These are phyloP conservation scores for Quercus agrifolia DNA, from an alignment of 306 rosid species.

Conservation along the genomic window DNA sequence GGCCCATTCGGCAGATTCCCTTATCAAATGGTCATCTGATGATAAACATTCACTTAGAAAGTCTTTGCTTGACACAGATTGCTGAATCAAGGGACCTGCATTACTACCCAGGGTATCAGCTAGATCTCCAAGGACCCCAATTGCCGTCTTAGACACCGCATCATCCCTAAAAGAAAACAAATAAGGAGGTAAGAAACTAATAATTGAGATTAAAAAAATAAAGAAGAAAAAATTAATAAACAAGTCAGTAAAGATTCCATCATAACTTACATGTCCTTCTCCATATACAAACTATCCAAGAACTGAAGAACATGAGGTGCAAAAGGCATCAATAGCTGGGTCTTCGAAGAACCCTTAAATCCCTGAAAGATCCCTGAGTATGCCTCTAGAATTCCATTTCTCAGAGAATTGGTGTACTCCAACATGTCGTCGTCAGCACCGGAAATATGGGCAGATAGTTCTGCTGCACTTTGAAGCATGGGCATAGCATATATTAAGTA, in stretches of 20 bases:
- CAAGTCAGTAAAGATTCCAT: neutral
- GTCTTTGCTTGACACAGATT: constrained; percentile 81
- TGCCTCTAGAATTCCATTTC: constrained; percentile 92
- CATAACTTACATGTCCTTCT: constrained; percentile 77
- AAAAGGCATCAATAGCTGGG: constrained; percentile 82
- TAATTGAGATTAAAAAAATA: neutral
- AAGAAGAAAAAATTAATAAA: neutral
- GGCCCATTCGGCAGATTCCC: constrained; percentile 96
- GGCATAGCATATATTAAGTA: constrained; percentile 92
- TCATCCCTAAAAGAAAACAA: constrained; percentile 66
- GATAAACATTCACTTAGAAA: constrained; percentile 80
- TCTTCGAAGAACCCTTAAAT: constrained; percentile 81
- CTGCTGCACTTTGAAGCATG: constrained; percentile 98
- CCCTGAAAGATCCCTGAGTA: constrained; percentile 96
- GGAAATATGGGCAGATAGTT: constrained; percentile 67
- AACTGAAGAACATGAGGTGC: constrained; percentile 85
- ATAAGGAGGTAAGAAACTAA: neutral
- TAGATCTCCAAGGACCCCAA: constrained; percentile 89
- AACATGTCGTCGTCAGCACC: constrained; percentile 84
- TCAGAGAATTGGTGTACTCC: constrained; percentile 87
- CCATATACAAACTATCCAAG: constrained; percentile 81
- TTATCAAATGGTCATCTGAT: constrained; percentile 72
- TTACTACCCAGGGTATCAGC: constrained; percentile 80
- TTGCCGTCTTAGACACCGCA: constrained; percentile 76
- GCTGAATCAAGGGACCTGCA: constrained; percentile 77